Evolutionary conservation across 768 basidiomycete species (phyloP), one percentile per base, ranked within the genome.

Genomic region (Cystofilobasidium capitatum): DNA sequence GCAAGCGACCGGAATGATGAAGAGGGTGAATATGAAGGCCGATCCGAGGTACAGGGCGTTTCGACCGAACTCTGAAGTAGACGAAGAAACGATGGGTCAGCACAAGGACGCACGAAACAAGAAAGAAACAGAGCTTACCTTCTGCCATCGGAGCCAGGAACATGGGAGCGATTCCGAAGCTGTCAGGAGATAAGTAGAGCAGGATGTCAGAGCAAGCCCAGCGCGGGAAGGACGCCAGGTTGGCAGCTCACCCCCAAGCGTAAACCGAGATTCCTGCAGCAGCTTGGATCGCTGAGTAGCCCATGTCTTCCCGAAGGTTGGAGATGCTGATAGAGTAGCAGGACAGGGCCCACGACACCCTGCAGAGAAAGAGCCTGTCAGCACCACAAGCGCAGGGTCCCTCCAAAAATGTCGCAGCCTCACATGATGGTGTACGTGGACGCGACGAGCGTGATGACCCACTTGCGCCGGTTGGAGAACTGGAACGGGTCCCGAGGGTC

Each of bases 141-240:
- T 71, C 74, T 58, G 75, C 77, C 22, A 71, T 73, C 0, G 76
- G 65, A 0, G 76, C 75, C 10, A 76, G 70, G 1, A 75, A 49
- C 62, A 78, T 70, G 10, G 77, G 77, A 0, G 72, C 73, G 24
- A 76, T 69, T 0, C 72, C 77, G 51, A 77, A 77, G 0, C 36
- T 54, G 51, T 54, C 58, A 13, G 58, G 57, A 16, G 58, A 65
- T 8, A 29, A 14, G 54, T 24, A 29, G 54, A 57, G 33, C 13
- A 36, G 12, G 7, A 14, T 12, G 6, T 33, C 37, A 1, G 51
- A 35, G 36, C n/a, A n/a, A n/a, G n/a, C n/a, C n/a, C n/a, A n/a
- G n/a, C n/a, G n/a, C n/a, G n/a, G n/a, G n/a, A n/a, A n/a, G n/a
- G n/a, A n/a, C n/a, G n/a, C n/a, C n/a, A n/a, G n/a, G n/a, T 29